A percentile compares a stretch with the other conserved stretches of the same genome.
Evolutionary conservation across 2,329 filamentous ascomycete species (phyloP).

Genomic region (Fusarium piperis): DNA sequence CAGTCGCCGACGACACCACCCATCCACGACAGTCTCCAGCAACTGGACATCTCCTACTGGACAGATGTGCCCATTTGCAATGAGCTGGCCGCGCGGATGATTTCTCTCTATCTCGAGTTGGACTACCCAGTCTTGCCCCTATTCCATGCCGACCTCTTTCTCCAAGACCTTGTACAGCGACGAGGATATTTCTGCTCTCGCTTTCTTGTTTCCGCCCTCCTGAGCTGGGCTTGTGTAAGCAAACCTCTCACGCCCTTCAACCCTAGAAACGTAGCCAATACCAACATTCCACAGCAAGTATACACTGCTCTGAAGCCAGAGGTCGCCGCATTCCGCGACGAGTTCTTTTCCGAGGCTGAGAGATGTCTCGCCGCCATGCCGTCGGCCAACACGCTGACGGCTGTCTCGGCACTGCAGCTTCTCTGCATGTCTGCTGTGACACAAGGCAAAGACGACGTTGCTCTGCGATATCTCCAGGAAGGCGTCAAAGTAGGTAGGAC

Average conservation of each 20-base stretch:
- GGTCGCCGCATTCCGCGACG: background rate
- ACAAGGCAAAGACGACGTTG: background rate
- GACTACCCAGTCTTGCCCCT: conserved; percentile 51
- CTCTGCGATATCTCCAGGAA: background rate
- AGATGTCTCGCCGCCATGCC: background rate
- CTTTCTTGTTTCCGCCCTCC: conserved; percentile 46
- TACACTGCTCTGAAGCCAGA: background rate
- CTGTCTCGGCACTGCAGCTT: background rate
- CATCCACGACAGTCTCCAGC: background rate
- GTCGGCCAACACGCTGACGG: background rate
- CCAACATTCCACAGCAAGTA: background rate
- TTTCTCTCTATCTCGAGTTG: conserved; percentile 49
- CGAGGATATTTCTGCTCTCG: conserved; percentile 44
- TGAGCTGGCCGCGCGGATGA: conserved; percentile 43
- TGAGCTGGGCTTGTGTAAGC: conserved; percentile 1
- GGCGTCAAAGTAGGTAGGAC: background rate
- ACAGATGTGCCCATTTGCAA: conserved; percentile 44
- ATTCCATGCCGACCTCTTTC: conserved; percentile 48
- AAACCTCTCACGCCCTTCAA: background rate
- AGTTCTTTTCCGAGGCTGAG: background rate
- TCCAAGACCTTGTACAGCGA: conserved; percentile 44
- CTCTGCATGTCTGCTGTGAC: background rate
- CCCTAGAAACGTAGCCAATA: background rate
- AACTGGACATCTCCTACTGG: conserved; percentile 45
- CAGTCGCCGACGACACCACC: background rate